Conservation (phyloP, 805 yeast genomes). For the Naumovozyma castellii region DNA sequence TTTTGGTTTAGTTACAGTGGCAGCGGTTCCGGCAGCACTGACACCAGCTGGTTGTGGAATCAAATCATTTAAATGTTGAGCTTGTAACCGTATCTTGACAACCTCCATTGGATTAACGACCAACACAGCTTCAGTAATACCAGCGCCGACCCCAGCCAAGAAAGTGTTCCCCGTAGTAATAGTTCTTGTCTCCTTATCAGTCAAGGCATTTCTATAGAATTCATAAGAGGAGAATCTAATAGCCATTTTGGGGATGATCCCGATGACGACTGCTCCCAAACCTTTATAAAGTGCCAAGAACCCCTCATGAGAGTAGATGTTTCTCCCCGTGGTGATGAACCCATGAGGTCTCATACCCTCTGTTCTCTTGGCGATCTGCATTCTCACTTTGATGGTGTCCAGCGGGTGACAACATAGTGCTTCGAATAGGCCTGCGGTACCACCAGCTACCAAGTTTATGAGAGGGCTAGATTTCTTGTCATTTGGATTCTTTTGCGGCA, state of each 20-base stretch:
- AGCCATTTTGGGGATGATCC: conserved; percentile 98
- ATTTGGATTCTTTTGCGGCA: conserved; percentile 21
- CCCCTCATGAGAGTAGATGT: conserved; percentile 72
- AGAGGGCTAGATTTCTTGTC: conserved; percentile 35
- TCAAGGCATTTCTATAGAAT: conserved; percentile 63
- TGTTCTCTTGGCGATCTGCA: conserved; percentile 82
- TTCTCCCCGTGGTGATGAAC: conserved; percentile 69
- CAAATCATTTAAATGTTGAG: conserved; percentile 73
- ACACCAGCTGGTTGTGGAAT: no score
- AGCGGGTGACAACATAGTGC: conserved; percentile 98
- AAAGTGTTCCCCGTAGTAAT: conserved; percentile 71
- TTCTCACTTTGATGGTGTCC: conserved; percentile 93
- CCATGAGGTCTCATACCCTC: conserved; percentile 66
- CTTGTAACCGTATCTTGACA: conserved; percentile 90
- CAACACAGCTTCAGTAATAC: conserved; percentile 88
- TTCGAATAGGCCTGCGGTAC: conserved; percentile 93
- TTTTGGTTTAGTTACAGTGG: conserved; percentile 59
- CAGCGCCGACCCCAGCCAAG: conserved; percentile 93
- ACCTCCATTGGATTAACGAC: conserved; percentile 98
- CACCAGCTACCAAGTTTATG: conserved; percentile 80
- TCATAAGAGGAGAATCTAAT: conserved; percentile 92
- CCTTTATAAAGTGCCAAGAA: conserved; percentile 87
- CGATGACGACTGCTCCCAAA: conserved; percentile 92
- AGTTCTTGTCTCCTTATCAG: conserved; percentile 48
- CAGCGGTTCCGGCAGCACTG: conserved; percentile 6